phyloP scores from a whole-genome alignment of 108 stramenopile genomes.

The Stephanodiscus minutulus region DNA sequence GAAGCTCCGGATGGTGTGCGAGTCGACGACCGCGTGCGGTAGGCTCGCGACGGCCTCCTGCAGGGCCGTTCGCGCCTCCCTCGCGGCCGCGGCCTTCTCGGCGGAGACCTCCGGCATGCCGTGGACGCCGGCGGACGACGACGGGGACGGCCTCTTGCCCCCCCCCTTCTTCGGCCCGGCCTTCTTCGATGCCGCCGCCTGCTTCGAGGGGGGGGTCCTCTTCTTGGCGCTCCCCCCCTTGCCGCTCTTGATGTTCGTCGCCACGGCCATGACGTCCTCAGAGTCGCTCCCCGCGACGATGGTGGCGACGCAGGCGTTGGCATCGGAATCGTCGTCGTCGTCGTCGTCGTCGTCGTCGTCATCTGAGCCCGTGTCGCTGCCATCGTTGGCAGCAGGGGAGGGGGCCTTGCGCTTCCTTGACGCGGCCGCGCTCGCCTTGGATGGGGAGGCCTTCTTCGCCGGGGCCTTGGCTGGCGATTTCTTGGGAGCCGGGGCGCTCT shows the following conservation, averaged over 20 bases:
- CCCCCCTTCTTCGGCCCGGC: constrained; percentile 22
- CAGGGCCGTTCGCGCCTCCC: constrained; percentile 56
- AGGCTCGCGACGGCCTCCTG: constrained; percentile 55
- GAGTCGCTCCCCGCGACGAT: constrained; percentile 27
- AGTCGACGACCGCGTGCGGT: constrained; percentile 56
- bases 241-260: constrained; percentile 27
- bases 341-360: constrained; percentile 23
- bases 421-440: constrained; percentile 21
- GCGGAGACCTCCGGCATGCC: constrained; percentile 35
- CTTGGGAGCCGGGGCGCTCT: constrained; percentile 11
- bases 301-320: constrained; percentile 16
- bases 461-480: neutral
- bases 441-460: constrained; percentile 17
- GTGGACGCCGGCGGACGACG: constrained; percentile 8
- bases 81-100: constrained; percentile 60
- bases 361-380: constrained; percentile 23
- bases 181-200: constrained; percentile 28
- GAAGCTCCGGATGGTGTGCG: constrained; percentile 66
- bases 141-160: constrained; percentile 10
- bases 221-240: constrained; percentile 36
- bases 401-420: constrained; percentile 32
- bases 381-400: constrained; percentile 18
- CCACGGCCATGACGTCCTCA: constrained; percentile 30
- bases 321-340: constrained; percentile 17
- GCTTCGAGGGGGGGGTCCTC: neutral